Evolutionary conservation across 2,329 filamentous ascomycete species (phyloP).

Genomic region (Tetracladium maxilliforme): DNA sequence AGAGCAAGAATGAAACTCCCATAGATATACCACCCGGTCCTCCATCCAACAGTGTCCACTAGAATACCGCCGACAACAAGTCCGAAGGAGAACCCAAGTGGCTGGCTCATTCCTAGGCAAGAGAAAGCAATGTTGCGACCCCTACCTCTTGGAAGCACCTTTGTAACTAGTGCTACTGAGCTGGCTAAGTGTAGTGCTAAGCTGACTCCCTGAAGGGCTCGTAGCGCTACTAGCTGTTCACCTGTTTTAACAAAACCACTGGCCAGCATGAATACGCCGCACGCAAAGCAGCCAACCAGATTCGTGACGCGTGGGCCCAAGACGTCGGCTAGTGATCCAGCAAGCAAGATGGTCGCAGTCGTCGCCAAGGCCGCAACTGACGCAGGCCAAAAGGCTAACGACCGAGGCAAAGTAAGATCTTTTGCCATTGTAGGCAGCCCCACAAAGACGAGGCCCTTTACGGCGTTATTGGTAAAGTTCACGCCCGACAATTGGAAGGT

Average conservation of each 20-base stretch:
- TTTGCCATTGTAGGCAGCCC: no score
- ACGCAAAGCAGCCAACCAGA: slow-evolving; percentile 16
- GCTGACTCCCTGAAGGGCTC: slow-evolving; percentile 23
- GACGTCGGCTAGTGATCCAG: slow-evolving; percentile 22
- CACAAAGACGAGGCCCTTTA: no score
- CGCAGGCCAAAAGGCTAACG: no score
- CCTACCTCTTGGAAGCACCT: slow-evolving; percentile 6
- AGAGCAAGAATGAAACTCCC: slow-evolving; percentile 19
- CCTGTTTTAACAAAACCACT: slow-evolving; percentile 14
- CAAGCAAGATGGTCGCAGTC: slow-evolving; percentile 20
- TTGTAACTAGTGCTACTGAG: slow-evolving; percentile 18
- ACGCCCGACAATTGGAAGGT: no score
- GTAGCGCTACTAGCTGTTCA: slow-evolving; percentile 19
- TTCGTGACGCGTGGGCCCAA: slow-evolving; percentile 17
- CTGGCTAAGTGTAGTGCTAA: slow-evolving; percentile 19
- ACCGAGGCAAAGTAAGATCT: no score
- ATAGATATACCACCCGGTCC: slow-evolving; percentile 27
- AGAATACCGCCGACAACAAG: slow-evolving; percentile 33
- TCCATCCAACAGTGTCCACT: slow-evolving; percentile 29
- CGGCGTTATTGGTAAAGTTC: no score
- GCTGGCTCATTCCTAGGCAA: slow-evolving; percentile 27
- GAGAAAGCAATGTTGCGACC: slow-evolving; percentile 24
- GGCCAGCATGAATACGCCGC: slow-evolving; percentile 15
- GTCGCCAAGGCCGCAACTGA: slow-evolving; percentile 18
- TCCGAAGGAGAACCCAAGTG: slow-evolving; percentile 33